phyloP scores from a whole-genome alignment of 164 flowering plant species.

The Chloranthus sessilifolius region DNA sequence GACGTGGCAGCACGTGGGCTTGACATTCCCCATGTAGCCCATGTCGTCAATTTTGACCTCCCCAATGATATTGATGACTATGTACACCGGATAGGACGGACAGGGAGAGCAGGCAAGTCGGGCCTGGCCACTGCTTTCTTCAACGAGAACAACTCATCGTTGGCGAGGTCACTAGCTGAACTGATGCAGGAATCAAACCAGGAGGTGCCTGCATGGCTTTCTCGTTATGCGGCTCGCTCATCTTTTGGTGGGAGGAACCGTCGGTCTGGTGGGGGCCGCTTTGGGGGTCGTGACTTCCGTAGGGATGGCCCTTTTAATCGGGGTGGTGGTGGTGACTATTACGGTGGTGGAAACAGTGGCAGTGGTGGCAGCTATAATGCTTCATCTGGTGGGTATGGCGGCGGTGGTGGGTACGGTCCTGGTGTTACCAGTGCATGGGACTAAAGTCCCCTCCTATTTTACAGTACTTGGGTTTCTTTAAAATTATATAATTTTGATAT shows the following conservation, averaged over 20 bases:
- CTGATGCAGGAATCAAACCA: conserved; percentile 74
- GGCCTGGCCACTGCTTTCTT: conserved; percentile 79
- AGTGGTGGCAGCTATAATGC: conserved; percentile 33
- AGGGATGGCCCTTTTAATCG: conserved; percentile 39
- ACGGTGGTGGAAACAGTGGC: conserved; percentile 28
- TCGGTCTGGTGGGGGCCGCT: conserved; percentile 56
- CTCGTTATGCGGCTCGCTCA: conserved; percentile 51
- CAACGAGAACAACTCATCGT: conserved; percentile 46
- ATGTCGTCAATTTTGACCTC: conserved; percentile 74
- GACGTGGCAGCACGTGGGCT: conserved; percentile 88
- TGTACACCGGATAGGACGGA: conserved; percentile 69
- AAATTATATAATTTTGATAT: conserved; percentile 22
- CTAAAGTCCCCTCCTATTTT: conserved; percentile 9
- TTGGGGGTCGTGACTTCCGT: conserved; percentile 67
- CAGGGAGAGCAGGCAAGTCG: conserved; percentile 66
- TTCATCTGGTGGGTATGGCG: conserved; percentile 18
- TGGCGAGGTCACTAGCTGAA: conserved; percentile 55
- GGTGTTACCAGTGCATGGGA: conserved; percentile 66
- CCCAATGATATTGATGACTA: conserved; percentile 82
- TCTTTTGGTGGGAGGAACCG: conserved; percentile 42
- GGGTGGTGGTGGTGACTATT: conserved; percentile 30
- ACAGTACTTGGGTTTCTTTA: conserved; percentile 5
- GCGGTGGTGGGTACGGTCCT: conserved; percentile 19
- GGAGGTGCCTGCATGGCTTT: conserved; percentile 69
- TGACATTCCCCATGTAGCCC: conserved; percentile 75